Evolutionary conservation across 2,329 filamentous ascomycete species (phyloP), one percentile per base, ranked within the genome.

Genomic region (Epichloe festucae): DNA sequence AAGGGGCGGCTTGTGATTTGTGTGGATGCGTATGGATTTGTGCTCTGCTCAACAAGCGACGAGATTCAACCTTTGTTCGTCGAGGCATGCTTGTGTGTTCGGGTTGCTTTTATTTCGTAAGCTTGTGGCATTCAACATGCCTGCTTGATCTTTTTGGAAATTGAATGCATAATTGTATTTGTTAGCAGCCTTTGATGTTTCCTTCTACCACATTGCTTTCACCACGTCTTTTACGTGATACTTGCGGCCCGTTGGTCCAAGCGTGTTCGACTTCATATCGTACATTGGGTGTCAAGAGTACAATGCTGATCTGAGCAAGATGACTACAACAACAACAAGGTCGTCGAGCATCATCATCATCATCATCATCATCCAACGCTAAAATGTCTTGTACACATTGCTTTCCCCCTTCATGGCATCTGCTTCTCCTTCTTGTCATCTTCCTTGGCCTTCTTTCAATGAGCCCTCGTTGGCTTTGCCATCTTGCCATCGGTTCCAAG

Each of bases 401-500:
- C 1, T 23, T 5, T 14, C 12, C 41, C 41, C 12, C 1, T 19
- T 3, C 15, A 4, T 31, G 14, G 36, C 15, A 45, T 31, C 15
- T 45, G 8, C 23, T n/a, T 21, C 11, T 23, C 42, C 14, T n/a
- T 44, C 14, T 44, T 35, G 8, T 31, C 27, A 6, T 34, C 40
- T 6, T 36, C 38, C 38, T 48, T 51, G n/a, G 39, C 14, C 21
- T 27, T 27, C 23, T 41, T 48, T 46, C 2, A 31, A 17, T 23
- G 19, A 17, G 15, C 17, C 19, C 5, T 41, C 44, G 3, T 45
- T 39, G 35, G 47, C 53, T 46, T 59, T 58, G 49, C 54, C 55
- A 46, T 72, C 67, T 38, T 62, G 60, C 63, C 68, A 70, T 46
- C 70, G 64, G 49, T 65, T 65, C 60, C 59, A 65, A 11, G 59